Evolutionary conservation across 345 rosid genomes (phyloP), one percentile per base, ranked within the genome.

Genomic region (Eucalyptus polybractea): DNA sequence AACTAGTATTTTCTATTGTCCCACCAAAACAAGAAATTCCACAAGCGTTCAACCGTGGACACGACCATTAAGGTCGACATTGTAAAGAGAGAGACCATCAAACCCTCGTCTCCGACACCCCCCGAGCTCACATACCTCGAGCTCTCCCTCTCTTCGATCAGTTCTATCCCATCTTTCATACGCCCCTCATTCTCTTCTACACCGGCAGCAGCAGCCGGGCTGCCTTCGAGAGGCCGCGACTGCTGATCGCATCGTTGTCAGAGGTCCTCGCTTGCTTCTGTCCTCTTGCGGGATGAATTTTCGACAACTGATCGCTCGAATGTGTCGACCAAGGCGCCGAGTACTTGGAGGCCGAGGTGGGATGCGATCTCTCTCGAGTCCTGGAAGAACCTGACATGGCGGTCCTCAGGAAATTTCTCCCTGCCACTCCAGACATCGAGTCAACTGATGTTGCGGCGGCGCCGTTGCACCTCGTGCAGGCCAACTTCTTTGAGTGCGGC

Each of bases 251-350:
- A 27, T 86, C 92, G 12, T 62, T 90, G 53, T 87, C 92, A 0
- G 72, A 87, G 47, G 88, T 87, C 33, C 88, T 90, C 10, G 62
- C 86, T 49, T 54, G 54, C 8, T 89, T 86, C 80, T 87, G 60
- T 83, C 90, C 88, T 13, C 69, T 90, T 4, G 92, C 89, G 10
- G 92, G 89, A 50, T 33, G 89, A 29, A 69, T 90, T 51, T 24
- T 56, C 22, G 87, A 58, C 45, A 25, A 80, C 49, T 6, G 40
- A 3, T 42, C 33, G 60, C 89, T 92, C 37, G 90, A 90, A 4
- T 93, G 93, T 40, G 87, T 72, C 53, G 92, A 92, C 50, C 65
- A 88, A 2, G 91, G 93, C 3, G 91, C 65, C 4, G 88, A 88
- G 7, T 92, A 47, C 67, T 8, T 88, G 31, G 93, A 92, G 89